These are phyloP conservation scores for Colletotrichum sp. DNA, from an alignment of 2,329 filamentous ascomycete genomes.

Conservation along the genomic window DNA sequence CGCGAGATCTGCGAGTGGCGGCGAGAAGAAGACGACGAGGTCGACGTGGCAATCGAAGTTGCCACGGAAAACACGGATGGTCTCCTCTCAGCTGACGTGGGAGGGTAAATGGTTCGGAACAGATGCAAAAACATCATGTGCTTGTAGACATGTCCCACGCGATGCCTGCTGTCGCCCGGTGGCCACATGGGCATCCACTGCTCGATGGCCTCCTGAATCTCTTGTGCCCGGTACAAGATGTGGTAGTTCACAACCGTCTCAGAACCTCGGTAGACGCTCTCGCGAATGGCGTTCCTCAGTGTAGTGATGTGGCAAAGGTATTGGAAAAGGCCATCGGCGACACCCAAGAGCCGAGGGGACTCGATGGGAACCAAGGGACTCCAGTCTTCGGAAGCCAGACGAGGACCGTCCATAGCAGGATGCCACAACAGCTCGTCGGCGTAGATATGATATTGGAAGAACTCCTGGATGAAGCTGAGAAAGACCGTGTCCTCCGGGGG, in stretches of 20 bases:
- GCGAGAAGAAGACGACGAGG: conserved; percentile 18
- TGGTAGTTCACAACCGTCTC: conserved; percentile 77
- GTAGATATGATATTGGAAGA: conserved; percentile 83
- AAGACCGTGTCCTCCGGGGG: conserved; percentile 72
- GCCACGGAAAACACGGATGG: conserved; percentile 22
- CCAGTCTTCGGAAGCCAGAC: conserved; percentile 50
- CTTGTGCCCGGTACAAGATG: conserved; percentile 73
- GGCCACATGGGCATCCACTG: conserved; percentile 74
- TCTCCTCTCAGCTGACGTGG: conserved; percentile 28
- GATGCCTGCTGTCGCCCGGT: conserved; percentile 59
- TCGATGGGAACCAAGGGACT: conserved; percentile 45
- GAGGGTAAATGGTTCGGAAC: conserved; percentile 65
- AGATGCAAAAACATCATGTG: conserved; percentile 72
- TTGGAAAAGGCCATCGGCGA: conserved; percentile 81
- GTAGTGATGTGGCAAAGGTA: conserved; percentile 81
- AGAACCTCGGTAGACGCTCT: conserved; percentile 64
- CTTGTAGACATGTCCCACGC: conserved; percentile 64
- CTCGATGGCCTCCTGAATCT: conserved; percentile 77
- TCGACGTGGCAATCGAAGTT: conserved; percentile 20
- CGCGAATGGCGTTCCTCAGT: conserved; percentile 76
- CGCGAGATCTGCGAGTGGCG: conserved; percentile 23
- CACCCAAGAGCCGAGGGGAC: conserved; percentile 71
- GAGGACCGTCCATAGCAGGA: conserved; percentile 40
- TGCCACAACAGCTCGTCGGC: conserved; percentile 67
- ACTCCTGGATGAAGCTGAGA: conserved; percentile 68